Evolutionary conservation across 2,329 filamentous ascomycete genomes (phyloP).

Genomic region (Ceratocystiopsis minuta): DNA sequence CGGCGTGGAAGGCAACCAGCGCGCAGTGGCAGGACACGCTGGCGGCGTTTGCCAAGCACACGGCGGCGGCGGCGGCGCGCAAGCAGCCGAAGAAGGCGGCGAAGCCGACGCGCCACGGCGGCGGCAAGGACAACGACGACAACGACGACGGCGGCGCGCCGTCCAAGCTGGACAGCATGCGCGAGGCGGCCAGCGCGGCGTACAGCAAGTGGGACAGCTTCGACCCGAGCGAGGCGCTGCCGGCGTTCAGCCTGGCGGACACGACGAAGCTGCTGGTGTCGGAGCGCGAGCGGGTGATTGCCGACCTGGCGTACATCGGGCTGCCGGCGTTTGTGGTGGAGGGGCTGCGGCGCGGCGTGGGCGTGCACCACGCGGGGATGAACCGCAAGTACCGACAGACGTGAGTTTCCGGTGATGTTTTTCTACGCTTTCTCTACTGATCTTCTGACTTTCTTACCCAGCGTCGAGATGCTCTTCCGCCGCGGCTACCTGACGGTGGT

Average conservation of each 20-base stretch:
- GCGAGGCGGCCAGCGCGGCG: conserved; percentile 37
- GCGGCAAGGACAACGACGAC: conserved; percentile 14
- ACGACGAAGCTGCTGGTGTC: conserved; percentile 34
- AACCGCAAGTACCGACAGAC: conserved; percentile 58
- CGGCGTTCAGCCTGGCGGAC: conserved; percentile 50
- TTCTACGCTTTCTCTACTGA: conserved; percentile 1
- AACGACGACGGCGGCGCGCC: conserved; percentile 24
- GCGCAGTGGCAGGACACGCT: conserved; percentile 43
- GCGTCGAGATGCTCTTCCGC: conserved; percentile 56
- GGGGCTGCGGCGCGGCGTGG: conserved; percentile 49
- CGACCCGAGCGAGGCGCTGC: conserved; percentile 43
- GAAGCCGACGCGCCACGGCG: no score
- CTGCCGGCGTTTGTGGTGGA: conserved; percentile 36
- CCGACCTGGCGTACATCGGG: conserved; percentile 30
- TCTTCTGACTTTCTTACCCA: conserved; percentile 5
- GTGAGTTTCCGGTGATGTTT: conserved; percentile 15
- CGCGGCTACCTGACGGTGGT: conserved; percentile 53
- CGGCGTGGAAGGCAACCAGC: conserved; percentile 35
- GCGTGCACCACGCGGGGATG: conserved; percentile 65
- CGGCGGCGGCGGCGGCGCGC: conserved; percentile 23
- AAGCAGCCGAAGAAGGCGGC: conserved; percentile 15
- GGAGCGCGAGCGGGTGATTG: conserved; percentile 39
- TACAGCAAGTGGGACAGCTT: conserved; percentile 43
- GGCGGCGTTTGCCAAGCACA: conserved; percentile 29
- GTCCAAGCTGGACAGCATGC: conserved; percentile 37